Evolutionary conservation across 169 alveolate genomes (phyloP).

Genomic region (Plasmodium gaboni): DNA sequence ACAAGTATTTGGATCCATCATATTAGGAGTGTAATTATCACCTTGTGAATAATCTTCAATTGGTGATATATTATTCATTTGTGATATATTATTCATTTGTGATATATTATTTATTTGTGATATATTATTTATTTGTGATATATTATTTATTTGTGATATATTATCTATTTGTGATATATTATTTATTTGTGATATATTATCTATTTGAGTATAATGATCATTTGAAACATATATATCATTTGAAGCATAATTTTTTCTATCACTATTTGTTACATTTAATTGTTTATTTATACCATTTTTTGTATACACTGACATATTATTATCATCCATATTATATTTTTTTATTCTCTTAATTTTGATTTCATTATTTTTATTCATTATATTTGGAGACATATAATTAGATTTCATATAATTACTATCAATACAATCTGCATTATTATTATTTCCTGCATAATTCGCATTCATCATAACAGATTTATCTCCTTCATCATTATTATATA

Average conservation of each 20-base stretch:
- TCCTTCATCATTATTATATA: conserved; percentile 5
- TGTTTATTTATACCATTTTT: background rate
- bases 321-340: background rate
- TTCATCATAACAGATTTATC: background rate
- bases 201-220: too few species aligned
- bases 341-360: background rate
- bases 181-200: too few species aligned
- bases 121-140: background rate
- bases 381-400: conserved; percentile 5
- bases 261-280: too few species aligned
- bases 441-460: background rate
- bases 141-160: too few species aligned
- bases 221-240: background rate
- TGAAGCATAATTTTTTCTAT: background rate
- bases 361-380: background rate
- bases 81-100: background rate
- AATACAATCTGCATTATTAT: background rate
- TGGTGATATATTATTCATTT: background rate
- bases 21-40: background rate
- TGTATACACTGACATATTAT: background rate
- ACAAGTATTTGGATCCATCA: background rate
- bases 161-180: too few species aligned
- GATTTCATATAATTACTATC: background rate
- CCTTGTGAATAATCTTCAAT: background rate
- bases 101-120: background rate